Conservation (phyloP, 2,329 filamentous ascomycete genomes). For the Alternaria ventricosa region DNA sequence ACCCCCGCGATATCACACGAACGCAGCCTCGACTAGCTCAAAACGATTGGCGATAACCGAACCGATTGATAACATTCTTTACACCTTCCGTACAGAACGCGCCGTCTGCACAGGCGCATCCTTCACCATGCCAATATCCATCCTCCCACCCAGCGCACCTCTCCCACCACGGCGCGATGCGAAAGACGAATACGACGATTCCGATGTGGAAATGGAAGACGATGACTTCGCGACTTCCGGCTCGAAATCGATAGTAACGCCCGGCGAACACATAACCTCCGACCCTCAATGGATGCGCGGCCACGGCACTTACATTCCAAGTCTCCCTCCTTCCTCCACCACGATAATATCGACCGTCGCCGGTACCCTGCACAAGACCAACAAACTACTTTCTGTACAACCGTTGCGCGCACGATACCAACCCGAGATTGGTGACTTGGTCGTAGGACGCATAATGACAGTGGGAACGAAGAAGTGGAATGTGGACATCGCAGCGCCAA, state of each 20-base stretch:
- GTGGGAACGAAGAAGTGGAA: constrained; percentile 95
- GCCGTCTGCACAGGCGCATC: not conserved
- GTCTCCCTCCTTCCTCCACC: constrained; percentile 54
- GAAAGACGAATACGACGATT: constrained; percentile 55
- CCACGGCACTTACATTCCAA: constrained; percentile 84
- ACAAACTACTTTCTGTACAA: constrained; percentile 92
- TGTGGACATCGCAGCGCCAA: constrained; percentile 87
- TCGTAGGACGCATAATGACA: constrained; percentile 91
- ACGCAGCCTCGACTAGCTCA: not conserved
- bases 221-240: constrained; percentile 42
- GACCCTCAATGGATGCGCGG: constrained; percentile 99
- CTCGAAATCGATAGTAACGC: constrained; percentile 72
- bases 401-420: constrained; percentile 91
- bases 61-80: not conserved
- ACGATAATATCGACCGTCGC: constrained; percentile 89
- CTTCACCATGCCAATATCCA: constrained; percentile 63
- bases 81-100: not conserved
- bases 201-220: constrained; percentile 58
- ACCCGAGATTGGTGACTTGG: constrained; percentile 94
- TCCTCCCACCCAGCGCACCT: constrained; percentile 59
- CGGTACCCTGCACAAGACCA: constrained; percentile 88
- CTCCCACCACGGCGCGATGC: constrained; percentile 37
- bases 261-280: constrained; percentile 84
- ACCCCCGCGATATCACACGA: not conserved
- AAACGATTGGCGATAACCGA: not conserved